phyloP scores from a whole-genome alignment of 2,329 filamentous ascomycete genomes.

The Endocalyx cinctus region DNA sequence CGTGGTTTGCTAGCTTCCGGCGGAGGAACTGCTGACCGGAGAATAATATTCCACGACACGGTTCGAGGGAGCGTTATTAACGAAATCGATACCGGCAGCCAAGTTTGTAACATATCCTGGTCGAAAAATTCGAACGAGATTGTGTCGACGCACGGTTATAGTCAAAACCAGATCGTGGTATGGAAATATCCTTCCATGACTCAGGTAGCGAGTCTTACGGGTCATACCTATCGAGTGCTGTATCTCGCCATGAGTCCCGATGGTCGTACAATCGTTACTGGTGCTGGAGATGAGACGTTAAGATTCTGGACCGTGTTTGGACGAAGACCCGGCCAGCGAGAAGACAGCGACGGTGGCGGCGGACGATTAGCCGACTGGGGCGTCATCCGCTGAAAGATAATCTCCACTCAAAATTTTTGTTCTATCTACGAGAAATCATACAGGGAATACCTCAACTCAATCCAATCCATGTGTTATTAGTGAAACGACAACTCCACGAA shows the following conservation, averaged over 20 bases:
- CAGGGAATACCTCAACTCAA: no score
- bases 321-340: constrained; percentile 67
- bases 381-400: constrained; percentile 61
- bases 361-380: constrained; percentile 73
- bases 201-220: constrained; percentile 90
- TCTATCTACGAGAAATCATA: constrained; percentile 5
- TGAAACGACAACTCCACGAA: no score
- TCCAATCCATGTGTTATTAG: constrained; percentile 13
- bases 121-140: constrained; percentile 97
- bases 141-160: constrained; percentile 94
- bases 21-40: constrained; percentile 89
- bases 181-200: constrained; percentile 99
- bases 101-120: constrained; percentile 98
- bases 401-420: constrained; percentile 9
- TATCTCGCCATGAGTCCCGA: constrained; percentile 98
- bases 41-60: constrained; percentile 98
- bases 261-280: constrained; percentile 88
- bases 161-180: constrained; percentile 96
- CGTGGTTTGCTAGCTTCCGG: constrained; percentile 91
- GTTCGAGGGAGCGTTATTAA: constrained; percentile 74
- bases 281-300: constrained; percentile 91
- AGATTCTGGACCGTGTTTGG: constrained; percentile 97
- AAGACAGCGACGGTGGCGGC: constrained; percentile 57
- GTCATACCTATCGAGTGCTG: constrained; percentile 92
- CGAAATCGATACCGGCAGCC: constrained; percentile 92